phyloP scores from a whole-genome alignment of 768 basidiomycete genomes.

The Piloderma croceum region DNA sequence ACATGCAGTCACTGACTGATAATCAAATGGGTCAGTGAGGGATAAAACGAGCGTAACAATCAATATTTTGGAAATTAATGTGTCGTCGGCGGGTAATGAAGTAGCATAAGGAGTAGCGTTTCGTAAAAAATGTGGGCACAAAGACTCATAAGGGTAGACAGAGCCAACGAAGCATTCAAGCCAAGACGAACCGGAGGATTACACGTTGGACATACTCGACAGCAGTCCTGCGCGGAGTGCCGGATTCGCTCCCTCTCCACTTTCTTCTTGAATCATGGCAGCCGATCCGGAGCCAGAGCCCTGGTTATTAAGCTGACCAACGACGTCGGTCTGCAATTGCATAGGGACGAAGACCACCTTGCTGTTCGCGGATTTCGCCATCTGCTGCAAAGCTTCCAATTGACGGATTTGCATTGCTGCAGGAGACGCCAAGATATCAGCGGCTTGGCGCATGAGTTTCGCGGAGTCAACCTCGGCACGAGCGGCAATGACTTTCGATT shows the following conservation, averaged over 20 bases:
- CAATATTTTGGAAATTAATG: no score
- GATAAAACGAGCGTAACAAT: no score
- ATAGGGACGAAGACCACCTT: conserved; percentile 96
- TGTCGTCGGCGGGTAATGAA: no score
- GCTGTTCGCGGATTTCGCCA: conserved; percentile 83
- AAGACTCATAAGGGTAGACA: conserved; percentile 2
- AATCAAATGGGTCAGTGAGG: no score
- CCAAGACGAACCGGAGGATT: background rate
- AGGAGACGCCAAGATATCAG: conserved; percentile 88
- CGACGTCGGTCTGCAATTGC: conserved; percentile 77
- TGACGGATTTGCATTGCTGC: conserved; percentile 99
- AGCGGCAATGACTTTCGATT: conserved; percentile 93
- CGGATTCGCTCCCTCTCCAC: conserved; percentile 3
- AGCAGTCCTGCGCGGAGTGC: conserved; percentile 7
- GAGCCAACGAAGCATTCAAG: conserved; percentile 3
- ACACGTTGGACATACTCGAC: conserved; percentile 1
- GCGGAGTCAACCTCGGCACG: conserved; percentile 94
- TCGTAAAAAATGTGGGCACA: background rate
- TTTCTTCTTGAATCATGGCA: conserved; percentile 3
- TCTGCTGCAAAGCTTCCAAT: conserved; percentile 90
- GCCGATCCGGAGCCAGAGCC: conserved; percentile 17
- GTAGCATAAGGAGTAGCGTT: background rate
- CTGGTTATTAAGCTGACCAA: conserved; percentile 36
- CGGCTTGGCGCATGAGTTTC: conserved; percentile 93
- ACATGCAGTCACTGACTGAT: background rate